phyloP scores from a whole-genome alignment of 345 rosid genomes.

The Microthlaspi erraticum region DNA sequence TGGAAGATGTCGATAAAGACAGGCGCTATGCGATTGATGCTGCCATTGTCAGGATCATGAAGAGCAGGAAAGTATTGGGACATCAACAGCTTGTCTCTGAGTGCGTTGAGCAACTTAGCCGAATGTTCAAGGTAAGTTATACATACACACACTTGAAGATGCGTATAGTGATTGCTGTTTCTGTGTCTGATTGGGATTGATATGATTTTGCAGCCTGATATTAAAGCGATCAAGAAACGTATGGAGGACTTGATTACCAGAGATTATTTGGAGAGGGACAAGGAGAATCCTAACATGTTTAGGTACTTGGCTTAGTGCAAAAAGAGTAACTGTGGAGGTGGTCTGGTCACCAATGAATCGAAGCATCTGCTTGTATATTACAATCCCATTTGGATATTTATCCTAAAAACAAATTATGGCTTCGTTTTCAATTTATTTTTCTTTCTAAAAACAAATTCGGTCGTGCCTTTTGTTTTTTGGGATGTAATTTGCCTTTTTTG shows the following conservation, averaged over 20 bases:
- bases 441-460: not conserved
- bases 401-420: constrained; percentile 9
- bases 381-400: constrained; percentile 29
- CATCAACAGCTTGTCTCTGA: constrained; percentile 85
- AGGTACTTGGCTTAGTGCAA: constrained; percentile 71
- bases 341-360: constrained; percentile 7
- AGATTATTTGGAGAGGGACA: constrained; percentile 92
- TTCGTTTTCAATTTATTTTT: not conserved
- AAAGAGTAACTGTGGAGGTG: constrained; percentile 13
- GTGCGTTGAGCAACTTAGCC: constrained; percentile 92
- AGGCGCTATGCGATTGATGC: constrained; percentile 95
- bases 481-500: constrained; percentile 30
- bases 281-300: constrained; percentile 71
- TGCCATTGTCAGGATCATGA: constrained; percentile 97
- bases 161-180: not conserved
- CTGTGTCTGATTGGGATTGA: not conserved
- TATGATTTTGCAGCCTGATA: constrained; percentile 75
- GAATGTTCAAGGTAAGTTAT: constrained; percentile 85
- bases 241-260: constrained; percentile 90
- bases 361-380: constrained; percentile 42
- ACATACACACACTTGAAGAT: not conserved
- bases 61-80: constrained; percentile 82
- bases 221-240: constrained; percentile 91
- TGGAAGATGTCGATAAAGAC: constrained; percentile 94
- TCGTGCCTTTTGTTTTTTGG: constrained; percentile 20